phyloP scores from a whole-genome alignment of 345 rosid species.

The Durio zibethinus region DNA sequence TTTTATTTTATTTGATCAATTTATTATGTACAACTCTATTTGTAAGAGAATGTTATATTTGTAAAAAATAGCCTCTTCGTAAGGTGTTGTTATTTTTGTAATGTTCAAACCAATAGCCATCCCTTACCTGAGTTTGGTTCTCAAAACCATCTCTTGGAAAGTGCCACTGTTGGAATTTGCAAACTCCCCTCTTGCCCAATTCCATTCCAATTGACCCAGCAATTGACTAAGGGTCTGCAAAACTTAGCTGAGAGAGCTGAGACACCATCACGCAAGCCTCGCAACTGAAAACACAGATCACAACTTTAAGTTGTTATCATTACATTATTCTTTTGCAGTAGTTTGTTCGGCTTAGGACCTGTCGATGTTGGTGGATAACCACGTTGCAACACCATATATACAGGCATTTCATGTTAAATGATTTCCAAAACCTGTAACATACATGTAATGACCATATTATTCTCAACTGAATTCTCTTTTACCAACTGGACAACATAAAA shows the following conservation, averaged over 20 bases:
- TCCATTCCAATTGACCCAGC: too few relatives aligned
- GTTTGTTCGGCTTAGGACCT: neutral
- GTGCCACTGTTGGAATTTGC: too few relatives aligned
- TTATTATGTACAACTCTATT: too few relatives aligned
- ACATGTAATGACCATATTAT: neutral
- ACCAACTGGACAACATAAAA: neutral
- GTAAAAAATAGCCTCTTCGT: too few relatives aligned
- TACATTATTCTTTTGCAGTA: neutral
- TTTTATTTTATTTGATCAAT: too few relatives aligned
- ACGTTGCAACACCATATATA: neutral
- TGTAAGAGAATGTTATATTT: too few relatives aligned
- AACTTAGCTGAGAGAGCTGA: neutral
- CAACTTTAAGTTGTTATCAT: too few relatives aligned
- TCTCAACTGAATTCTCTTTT: neutral
- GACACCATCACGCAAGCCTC: neutral
- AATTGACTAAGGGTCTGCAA: neutral
- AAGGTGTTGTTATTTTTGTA: too few relatives aligned
- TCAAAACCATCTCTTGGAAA: too few relatives aligned
- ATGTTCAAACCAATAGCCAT: too few relatives aligned
- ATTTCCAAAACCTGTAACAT: constrained; percentile 7
- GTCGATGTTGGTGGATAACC: neutral
- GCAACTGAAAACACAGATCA: neutral
- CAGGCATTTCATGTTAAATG: neutral
- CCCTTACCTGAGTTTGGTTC: too few relatives aligned
- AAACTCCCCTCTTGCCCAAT: too few relatives aligned